These are phyloP conservation scores for Fusarium euwallaceae DNA, from an alignment of 2,329 filamentous ascomycete genomes.

Conservation along the genomic window DNA sequence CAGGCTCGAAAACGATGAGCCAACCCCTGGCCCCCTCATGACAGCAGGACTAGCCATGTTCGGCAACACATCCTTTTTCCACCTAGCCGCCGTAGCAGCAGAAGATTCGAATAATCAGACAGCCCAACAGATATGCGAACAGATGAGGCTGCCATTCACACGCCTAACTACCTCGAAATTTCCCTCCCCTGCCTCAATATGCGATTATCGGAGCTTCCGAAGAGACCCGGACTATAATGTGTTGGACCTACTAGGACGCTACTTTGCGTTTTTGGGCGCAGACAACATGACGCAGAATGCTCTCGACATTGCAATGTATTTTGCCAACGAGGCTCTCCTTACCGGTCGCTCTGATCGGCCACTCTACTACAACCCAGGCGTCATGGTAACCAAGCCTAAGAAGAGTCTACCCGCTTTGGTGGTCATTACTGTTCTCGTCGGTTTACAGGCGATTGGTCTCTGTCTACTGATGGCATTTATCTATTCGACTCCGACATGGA, in stretches of 20 bases:
- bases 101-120: neutral
- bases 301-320: slow-evolving; percentile 28
- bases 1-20: neutral
- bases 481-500: slow-evolving; percentile 22
- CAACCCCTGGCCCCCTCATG: slow-evolving; percentile 22
- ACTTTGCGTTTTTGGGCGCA: neutral
- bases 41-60: slow-evolving; percentile 23
- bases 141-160: neutral
- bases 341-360: neutral
- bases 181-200: neutral
- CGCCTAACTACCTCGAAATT: neutral
- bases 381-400: slow-evolving; percentile 12
- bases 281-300: fast-evolving
- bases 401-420: neutral
- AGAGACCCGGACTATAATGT: neutral
- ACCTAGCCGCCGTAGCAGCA: neutral
- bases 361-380: slow-evolving; percentile 1
- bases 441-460: slow-evolving; percentile 14
- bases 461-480: slow-evolving; percentile 11
- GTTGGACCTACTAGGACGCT: neutral
- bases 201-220: neutral
- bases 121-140: neutral
- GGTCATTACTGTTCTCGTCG: slow-evolving; percentile 7
- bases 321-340: slow-evolving; percentile 32
- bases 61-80: slow-evolving; percentile 19